phyloP scores from a whole-genome alignment of 495 filamentous ascomycete species.

The Hapsidospora chrysogenum region DNA sequence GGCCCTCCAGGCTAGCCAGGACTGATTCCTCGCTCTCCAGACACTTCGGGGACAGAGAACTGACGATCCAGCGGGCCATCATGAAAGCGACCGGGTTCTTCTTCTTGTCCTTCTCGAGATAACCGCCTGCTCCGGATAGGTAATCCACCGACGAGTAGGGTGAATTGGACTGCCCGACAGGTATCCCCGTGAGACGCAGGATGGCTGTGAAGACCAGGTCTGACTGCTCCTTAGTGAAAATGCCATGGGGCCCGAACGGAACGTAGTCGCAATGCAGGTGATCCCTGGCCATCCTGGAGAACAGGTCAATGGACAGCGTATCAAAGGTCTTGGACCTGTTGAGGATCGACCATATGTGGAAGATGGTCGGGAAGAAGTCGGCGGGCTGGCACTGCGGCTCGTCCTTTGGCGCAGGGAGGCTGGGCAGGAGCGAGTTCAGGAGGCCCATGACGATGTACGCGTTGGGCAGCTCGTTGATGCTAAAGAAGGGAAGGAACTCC shows the following conservation, averaged over 20 bases:
- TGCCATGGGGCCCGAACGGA: constrained; percentile 70
- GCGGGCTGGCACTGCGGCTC: constrained; percentile 60
- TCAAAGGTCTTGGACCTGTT: constrained; percentile 81
- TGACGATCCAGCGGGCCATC: constrained; percentile 88
- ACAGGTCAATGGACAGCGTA: constrained; percentile 69
- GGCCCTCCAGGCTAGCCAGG: constrained; percentile 70
- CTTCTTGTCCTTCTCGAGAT: constrained; percentile 78
- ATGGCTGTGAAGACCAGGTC: constrained; percentile 86
- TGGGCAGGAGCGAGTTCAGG: constrained; percentile 77
- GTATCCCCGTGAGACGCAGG: constrained; percentile 80
- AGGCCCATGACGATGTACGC: constrained; percentile 78
- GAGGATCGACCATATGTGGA: constrained; percentile 90
- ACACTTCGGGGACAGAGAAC: constrained; percentile 79
- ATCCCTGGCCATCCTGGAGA: constrained; percentile 76
- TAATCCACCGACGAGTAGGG: constrained; percentile 82
- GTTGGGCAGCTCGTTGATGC: constrained; percentile 73
- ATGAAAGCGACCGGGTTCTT: constrained; percentile 85
- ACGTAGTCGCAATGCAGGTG: constrained; percentile 56
- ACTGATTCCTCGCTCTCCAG: constrained; percentile 64
- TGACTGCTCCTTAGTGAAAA: constrained; percentile 86
- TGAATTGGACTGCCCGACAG: constrained; percentile 87
- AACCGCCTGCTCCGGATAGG: constrained; percentile 61
- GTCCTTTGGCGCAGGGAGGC: constrained; percentile 54
- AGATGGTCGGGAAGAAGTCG: constrained; percentile 75
- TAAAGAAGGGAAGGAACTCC: constrained; percentile 90